Base-by-base conservation (phyloP, 2,329 filamentous ascomycete species). In the Fusarium euwallaceae region DNA sequence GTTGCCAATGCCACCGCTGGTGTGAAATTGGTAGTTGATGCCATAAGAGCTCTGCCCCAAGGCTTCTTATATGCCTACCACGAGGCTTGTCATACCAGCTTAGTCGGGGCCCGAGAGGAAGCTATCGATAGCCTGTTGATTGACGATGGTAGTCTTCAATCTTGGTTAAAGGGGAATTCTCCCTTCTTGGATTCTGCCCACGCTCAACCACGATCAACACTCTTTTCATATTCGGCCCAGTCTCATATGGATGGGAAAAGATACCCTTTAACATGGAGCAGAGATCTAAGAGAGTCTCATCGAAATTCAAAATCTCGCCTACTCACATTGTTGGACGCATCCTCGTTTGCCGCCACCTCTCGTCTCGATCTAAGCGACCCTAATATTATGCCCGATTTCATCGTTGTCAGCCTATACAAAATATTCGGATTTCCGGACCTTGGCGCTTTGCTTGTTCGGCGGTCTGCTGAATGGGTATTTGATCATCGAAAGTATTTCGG, bases 371-470 rank as follows among this genome's bases (percentile, higher is more conserved):
- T 98, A 3, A 86, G 90, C 65, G 84, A 93, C 75, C 76, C 87
- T 0, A 84, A 86, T 0, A 80, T 83, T 1, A 91, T 93, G 0
- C 94, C 96, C 1, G 96, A 98, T 81, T 98, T 98, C 75, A 92
- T 91, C 0, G 93, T 94, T 0, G 79, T 98, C 48, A 98, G 95
- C 82, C 91, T 98, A 73, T 97, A 98, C 85, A 99, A 98, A 82
- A 95, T 98, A n/a, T 98, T 98, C 81, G 96, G 97, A 1, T 98
- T 98, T 74, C 96, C 96, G 0, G 94, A 98, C 80, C 86, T 98
- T 2, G 96, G 96, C 2, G 95, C 92, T 2, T 84, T 99, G 67
- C 91, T 98, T 34, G 91, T 98, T 14, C 91, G 93, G 48, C 95
- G 94, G 76, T 87, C 90, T 36, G 90, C 93, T 14, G 90, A 89